A percentile compares a stretch with the other conserved stretches of the same genome.
Evolutionary conservation across 1,139 yeast genomes (phyloP).

Genomic region (Blastobotrys apis): DNA sequence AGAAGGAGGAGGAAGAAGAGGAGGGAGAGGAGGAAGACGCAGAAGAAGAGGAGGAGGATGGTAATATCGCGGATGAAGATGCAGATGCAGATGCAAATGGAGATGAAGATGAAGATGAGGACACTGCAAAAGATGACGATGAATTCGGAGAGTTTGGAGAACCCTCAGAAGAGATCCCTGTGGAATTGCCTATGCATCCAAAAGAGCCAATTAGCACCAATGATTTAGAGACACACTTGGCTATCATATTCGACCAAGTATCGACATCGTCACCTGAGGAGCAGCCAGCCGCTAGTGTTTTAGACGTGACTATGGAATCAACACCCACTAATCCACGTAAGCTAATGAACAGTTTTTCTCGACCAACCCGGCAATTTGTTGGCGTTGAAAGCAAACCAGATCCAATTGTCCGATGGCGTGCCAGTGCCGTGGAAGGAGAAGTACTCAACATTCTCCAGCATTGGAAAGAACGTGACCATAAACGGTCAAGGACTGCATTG

Average conservation of each 20-base stretch:
- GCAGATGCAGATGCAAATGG: too few relatives aligned
- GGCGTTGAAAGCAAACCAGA: conserved; percentile 24
- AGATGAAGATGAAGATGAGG: too few relatives aligned
- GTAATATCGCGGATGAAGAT: too few relatives aligned
- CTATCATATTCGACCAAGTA: conserved; percentile 1
- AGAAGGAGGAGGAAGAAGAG: too few relatives aligned
- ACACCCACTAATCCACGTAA: conserved; percentile 22
- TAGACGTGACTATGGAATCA: conserved; percentile 3
- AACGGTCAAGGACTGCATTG: conserved; percentile 8
- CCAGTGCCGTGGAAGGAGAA: conserved; percentile 23
- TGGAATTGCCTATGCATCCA: too few relatives aligned
- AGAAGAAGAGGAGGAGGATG: too few relatives aligned
- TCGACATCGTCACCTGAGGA: neutral
- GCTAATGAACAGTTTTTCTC: conserved; percentile 25
- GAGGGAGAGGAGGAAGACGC: too few relatives aligned
- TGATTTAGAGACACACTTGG: conserved; percentile 3
- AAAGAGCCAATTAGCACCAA: too few relatives aligned
- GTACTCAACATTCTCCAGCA: conserved; percentile 17
- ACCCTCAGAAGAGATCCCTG: too few relatives aligned
- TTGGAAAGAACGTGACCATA: conserved; percentile 21
- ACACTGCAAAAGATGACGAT: too few relatives aligned
- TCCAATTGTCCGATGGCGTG: conserved; percentile 24
- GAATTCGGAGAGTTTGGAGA: too few relatives aligned
- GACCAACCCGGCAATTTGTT: conserved; percentile 32
- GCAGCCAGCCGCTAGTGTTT: neutral